phyloP scores from a whole-genome alignment of 2,329 filamentous ascomycete species.

The Epichloe aotearoae region DNA sequence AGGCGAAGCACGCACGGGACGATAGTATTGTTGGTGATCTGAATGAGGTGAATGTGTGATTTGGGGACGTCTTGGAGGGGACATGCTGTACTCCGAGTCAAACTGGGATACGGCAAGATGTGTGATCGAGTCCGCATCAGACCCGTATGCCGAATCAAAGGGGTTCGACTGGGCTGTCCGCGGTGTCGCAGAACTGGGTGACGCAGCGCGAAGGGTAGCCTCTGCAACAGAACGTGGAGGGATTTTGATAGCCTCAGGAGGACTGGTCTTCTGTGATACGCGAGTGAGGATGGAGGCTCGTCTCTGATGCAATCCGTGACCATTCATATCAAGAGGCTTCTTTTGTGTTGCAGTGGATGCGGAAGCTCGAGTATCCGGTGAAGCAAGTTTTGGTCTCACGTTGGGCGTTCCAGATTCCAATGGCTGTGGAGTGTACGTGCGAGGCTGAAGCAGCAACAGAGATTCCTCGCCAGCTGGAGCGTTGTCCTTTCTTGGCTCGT shows the following conservation, averaged over 20 bases:
- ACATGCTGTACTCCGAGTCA: constrained; percentile 18
- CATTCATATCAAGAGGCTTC: not conserved
- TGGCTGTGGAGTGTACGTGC: constrained; percentile 38
- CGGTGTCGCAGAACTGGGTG: constrained; percentile 19
- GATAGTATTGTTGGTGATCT: constrained; percentile 39
- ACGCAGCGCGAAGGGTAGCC: constrained; percentile 14
- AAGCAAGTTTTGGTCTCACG: not conserved
- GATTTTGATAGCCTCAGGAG: constrained; percentile 41
- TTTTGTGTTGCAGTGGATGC: not conserved
- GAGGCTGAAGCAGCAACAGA: constrained; percentile 42
- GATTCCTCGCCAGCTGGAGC: constrained; percentile 19
- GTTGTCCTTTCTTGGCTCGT: constrained; percentile 8
- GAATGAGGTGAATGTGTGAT: constrained; percentile 21
- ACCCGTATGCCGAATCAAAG: constrained; percentile 35
- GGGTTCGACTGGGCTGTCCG: constrained; percentile 16
- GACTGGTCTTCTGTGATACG: constrained; percentile 37
- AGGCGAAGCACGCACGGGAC: constrained; percentile 48
- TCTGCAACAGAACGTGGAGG: constrained; percentile 23
- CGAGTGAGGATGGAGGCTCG: constrained; percentile 39
- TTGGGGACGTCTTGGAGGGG: constrained; percentile 12
- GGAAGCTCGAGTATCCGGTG: not conserved
- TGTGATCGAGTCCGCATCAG: constrained; percentile 29
- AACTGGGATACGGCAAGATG: constrained; percentile 20
- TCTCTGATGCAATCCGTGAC: constrained; percentile 13
- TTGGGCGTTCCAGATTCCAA: not conserved